Conservation (phyloP, 257 asterid species). For the Solanum pinnatisectum region DNA sequence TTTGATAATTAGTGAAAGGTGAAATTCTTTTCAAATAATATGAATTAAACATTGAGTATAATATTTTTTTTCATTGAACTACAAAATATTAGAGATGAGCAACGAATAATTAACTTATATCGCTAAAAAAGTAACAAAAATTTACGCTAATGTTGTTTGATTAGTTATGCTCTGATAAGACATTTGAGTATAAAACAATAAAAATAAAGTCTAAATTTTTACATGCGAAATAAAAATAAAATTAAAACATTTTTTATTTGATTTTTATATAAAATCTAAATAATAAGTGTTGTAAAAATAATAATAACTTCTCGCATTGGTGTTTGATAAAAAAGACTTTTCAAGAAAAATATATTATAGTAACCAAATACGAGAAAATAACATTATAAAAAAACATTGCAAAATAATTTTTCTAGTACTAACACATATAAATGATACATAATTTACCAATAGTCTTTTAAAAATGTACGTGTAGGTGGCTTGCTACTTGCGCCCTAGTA, state of each 20-base stretch:
- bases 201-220: neutral
- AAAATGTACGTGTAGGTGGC: conserved; percentile 16
- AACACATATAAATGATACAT: neutral
- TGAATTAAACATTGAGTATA: too few species aligned
- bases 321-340: neutral
- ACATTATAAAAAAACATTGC: neutral
- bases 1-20: neutral
- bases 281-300: neutral
- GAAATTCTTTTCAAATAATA: too few species aligned
- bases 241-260: neutral
- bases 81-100: neutral
- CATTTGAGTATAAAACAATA: neutral
- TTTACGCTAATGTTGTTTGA: neutral
- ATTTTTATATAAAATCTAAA: neutral
- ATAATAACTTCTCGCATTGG: neutral
- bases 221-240: neutral
- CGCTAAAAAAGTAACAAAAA: neutral
- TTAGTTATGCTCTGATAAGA: neutral
- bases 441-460: neutral
- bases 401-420: neutral
- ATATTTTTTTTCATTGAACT: neutral
- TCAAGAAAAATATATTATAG: neutral
- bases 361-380: neutral
- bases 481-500: conserved; percentile 25
- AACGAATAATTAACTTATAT: neutral